Conservation (phyloP, 2,329 filamentous ascomycete genomes). For the Monilinia fructicola region DNA sequence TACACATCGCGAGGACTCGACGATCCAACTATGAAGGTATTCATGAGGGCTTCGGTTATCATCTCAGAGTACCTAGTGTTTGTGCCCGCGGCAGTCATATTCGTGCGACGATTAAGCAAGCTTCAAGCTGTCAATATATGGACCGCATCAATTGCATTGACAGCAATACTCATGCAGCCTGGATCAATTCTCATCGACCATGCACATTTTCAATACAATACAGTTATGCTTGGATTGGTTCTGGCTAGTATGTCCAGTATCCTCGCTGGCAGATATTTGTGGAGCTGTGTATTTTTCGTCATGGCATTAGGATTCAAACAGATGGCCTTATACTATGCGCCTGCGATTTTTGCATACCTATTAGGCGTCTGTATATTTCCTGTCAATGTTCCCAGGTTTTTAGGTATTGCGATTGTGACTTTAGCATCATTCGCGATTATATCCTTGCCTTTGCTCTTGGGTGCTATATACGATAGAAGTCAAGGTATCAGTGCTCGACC, state of each 20-base stretch:
- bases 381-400: conserved; percentile 64
- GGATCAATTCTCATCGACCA: conserved; percentile 90
- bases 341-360: conserved; percentile 87
- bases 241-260: conserved; percentile 86
- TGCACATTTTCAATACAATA: conserved; percentile 97
- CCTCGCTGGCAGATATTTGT: conserved; percentile 78
- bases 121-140: conserved; percentile 75
- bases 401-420: conserved; percentile 75
- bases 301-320: conserved; percentile 95
- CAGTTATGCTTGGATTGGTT: conserved; percentile 93
- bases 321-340: conserved; percentile 97
- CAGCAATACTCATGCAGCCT: conserved; percentile 90
- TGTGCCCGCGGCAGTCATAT: conserved; percentile 80
- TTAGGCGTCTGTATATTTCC: conserved; percentile 84
- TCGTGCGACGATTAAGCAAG: conserved; percentile 77
- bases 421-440: conserved; percentile 70
- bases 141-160: conserved; percentile 80
- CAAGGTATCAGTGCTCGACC: conserved; percentile 60
- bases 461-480: conserved; percentile 66
- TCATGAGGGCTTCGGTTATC: conserved; percentile 91
- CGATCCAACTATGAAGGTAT: conserved; percentile 79
- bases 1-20: conserved; percentile 79
- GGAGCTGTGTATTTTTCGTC: conserved; percentile 93
- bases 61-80: conserved; percentile 89
- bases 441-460: conserved; percentile 71